A percentile compares a stretch with the other conserved stretches of the same genome.
phyloP scores from a whole-genome alignment of 805 yeast genomes.

The Lipomyces oligophaga region DNA sequence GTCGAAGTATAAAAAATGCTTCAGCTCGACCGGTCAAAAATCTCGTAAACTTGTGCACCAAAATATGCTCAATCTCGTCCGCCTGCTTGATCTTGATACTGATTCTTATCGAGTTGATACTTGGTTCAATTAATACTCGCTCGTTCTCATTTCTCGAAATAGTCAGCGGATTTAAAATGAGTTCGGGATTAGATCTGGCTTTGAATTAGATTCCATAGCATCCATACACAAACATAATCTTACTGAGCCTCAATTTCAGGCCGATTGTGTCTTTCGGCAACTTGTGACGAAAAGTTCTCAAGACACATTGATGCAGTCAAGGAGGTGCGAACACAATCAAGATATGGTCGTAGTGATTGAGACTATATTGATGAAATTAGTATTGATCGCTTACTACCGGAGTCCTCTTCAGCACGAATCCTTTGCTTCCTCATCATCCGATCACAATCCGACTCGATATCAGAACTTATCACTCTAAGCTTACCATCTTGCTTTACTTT shows the following conservation, averaged over 20 bases:
- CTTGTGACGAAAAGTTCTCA: conserved; percentile 90
- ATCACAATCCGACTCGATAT: too few species aligned
- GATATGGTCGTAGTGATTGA: conserved; percentile 92
- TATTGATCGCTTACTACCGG: neutral
- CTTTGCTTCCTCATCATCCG: too few species aligned
- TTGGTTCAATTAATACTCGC: conserved; percentile 85
- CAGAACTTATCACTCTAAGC: too few species aligned
- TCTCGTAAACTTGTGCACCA: conserved; percentile 91
- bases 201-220: neutral
- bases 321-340: conserved; percentile 88
- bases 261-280: conserved; percentile 93
- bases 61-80: conserved; percentile 91
- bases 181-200: conserved; percentile 67
- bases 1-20: conserved; percentile 82
- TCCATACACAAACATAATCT: conserved; percentile 4
- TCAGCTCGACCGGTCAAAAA: conserved; percentile 95
- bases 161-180: conserved; percentile 80
- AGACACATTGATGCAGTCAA: conserved; percentile 89
- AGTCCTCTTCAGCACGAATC: too few species aligned
- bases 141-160: conserved; percentile 93
- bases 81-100: conserved; percentile 94
- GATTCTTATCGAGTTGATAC: conserved; percentile 86
- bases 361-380: conserved; percentile 50
- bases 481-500: too few species aligned
- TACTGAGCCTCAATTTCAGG: conserved; percentile 85